Evolutionary conservation across 495 filamentous ascomycete genomes (phyloP), one percentile per base, ranked within the genome.

Genomic region (Aspergillus affinis): DNA sequence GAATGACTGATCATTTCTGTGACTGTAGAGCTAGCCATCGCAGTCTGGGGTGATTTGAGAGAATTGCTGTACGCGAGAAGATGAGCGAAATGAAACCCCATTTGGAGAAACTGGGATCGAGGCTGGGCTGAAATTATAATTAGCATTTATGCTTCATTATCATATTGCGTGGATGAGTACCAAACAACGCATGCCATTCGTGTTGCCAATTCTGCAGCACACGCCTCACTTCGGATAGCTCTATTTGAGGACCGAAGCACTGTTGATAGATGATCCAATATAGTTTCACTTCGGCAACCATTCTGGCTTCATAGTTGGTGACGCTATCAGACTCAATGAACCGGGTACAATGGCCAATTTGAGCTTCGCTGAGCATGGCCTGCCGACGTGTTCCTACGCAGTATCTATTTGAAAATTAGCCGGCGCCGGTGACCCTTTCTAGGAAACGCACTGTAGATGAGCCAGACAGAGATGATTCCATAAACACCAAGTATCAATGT

Each of bases 391-490:
- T 79, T 0, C 78, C 77, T 18, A 81, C 74, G 53, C 75, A 81
- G 50, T 81, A 80, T 52, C 36, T 41, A 17, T 10, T 12, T 32
- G 36, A 2, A 41, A 15, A 15, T 41, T 41, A 41, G 36, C 29
- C 13, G 2, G 13, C 12, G 10, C 13, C 13, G 13, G 13, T 41
- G 4, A 41, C 36, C 5, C 4, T 26, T 15, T 10, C 12, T 15
- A 15, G 12, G 36, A 41, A 10, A 41, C 36, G 9, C 36, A 41
- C 36, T 79, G 77, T 29, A 79, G 67, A 63, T 81, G 75, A 30
- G 70, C 72, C 12, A 81, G 65, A 56, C 75, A 79, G 4, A 81
- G 63, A 59, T 81, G 78, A 59, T 81, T 81, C 76, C 78, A 81
- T 6, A 81, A 57, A 53, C 70, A 77, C 55, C 71, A 72, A 7